A percentile compares a stretch with the other conserved stretches of the same genome.
Evolutionary conservation across 2,329 filamentous ascomycete genomes (phyloP).

Genomic region (Epichloe hybrida): DNA sequence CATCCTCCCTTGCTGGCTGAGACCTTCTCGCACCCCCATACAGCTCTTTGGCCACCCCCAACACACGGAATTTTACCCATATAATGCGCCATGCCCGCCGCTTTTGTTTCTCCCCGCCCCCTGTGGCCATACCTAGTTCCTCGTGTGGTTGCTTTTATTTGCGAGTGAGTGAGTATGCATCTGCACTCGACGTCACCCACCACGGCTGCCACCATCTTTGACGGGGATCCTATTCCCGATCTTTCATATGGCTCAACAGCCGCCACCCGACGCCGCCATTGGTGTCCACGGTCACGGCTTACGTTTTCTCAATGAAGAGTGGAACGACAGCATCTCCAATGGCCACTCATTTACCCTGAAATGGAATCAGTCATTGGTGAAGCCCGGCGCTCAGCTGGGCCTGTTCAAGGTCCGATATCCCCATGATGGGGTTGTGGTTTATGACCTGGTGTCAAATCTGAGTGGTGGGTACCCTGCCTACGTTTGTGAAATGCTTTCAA

Average conservation of each 20-base stretch:
- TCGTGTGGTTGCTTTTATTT: neutral
- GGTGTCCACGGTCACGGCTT: slow-evolving; percentile 14
- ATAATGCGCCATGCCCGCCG: slow-evolving; percentile 10
- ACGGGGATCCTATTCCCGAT: slow-evolving; percentile 2
- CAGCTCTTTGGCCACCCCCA: neutral
- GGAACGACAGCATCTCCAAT: slow-evolving; percentile 22
- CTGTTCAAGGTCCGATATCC: slow-evolving; percentile 20
- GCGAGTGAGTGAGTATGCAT: slow-evolving; percentile 1
- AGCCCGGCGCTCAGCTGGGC: slow-evolving; percentile 12
- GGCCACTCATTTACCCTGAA: slow-evolving; percentile 15
- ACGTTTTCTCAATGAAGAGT: slow-evolving; percentile 19
- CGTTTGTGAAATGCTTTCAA: neutral
- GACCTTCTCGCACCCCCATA: slow-evolving; percentile 8
- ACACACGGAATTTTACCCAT: slow-evolving; percentile 6
- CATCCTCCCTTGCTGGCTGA: slow-evolving; percentile 16
- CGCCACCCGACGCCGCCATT: slow-evolving; percentile 6
- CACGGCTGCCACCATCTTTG: slow-evolving; percentile 1
- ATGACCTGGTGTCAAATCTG: slow-evolving; percentile 17
- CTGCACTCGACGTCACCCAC: neutral
- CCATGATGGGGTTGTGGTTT: slow-evolving; percentile 15
- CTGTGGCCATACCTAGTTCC: neutral
- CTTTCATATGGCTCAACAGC: slow-evolving; percentile 10
- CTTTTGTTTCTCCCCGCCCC: slow-evolving; percentile 4
- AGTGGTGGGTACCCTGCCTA: slow-evolving; percentile 13
- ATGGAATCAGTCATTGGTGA: slow-evolving; percentile 18